Evolutionary conservation across 169 alveolate genomes (phyloP).

Genomic region (Cryptosporidium ubiquitum): DNA sequence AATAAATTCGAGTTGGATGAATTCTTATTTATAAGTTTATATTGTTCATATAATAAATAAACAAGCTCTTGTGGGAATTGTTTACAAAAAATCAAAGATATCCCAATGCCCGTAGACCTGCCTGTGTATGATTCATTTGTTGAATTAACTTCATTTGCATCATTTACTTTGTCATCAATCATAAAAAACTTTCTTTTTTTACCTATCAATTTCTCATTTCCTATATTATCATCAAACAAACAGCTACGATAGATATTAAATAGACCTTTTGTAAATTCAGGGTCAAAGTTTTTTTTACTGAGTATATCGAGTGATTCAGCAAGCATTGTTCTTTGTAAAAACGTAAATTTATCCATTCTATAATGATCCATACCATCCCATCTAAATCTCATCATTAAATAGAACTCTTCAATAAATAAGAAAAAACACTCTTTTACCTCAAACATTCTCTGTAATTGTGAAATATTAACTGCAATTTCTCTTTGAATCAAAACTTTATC

Average conservation of each 20-base stretch:
- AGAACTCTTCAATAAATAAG: conserved; percentile 48
- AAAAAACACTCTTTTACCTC: background rate
- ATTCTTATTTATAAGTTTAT: background rate
- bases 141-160: background rate
- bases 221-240: conserved; percentile 24
- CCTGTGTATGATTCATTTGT: background rate
- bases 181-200: conserved; percentile 2
- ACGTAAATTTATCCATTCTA: conserved; percentile 65
- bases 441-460: conserved; percentile 36
- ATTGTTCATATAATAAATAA: conserved; percentile 41
- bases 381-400: conserved; percentile 67
- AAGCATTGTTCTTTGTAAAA: conserved; percentile 69
- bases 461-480: conserved; percentile 53
- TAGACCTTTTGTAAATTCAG: background rate
- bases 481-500: conserved; percentile 63
- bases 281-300: conserved; percentile 20
- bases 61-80: conserved; percentile 64
- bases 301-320: conserved; percentile 49
- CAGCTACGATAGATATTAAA: background rate
- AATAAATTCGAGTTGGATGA: background rate
- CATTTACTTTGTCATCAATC: background rate
- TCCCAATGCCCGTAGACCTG: conserved; percentile 42
- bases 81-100: conserved; percentile 56
- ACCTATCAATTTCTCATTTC: background rate
- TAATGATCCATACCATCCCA: conserved; percentile 60